Evolutionary conservation across 805 yeast species (phyloP), one percentile per base, ranked within the genome.

Genomic region (Hanseniaspora clermontiae): DNA sequence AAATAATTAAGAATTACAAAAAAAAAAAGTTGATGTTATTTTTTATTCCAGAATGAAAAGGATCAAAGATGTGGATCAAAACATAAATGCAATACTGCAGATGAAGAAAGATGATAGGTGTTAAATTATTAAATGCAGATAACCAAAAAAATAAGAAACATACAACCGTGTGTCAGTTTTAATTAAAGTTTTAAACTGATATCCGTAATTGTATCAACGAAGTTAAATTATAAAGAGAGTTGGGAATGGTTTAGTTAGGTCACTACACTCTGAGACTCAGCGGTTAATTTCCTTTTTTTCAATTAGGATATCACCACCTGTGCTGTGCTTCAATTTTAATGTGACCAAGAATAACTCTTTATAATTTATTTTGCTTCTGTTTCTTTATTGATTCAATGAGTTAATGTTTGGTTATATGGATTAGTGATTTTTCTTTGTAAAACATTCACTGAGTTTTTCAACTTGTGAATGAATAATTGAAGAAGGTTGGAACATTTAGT

Each of bases 261-360:
- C 90, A 87, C 83, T 80, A 85, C 95, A 86, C 91, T 84, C 93
- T 84, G 93, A 89, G 81, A 83, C 83, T 79, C 75, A 74, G 77
- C 80, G 66, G 57, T 10, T 38, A 34, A 36, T 60, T 55, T 59
- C 51, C 61, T 57, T 57, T 31, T 29, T 27, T 24, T 24, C 5
- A 24, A 24, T 24, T 24, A 24, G 27, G 17, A 32, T 46, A 45
- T 60, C 49, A 17, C 48, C 61, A 62, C 61, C 82, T 69, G 72
- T 83, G 80, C 77, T 77, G 77, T 79, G 82, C 78, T 82, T 90
- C 95, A 83, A 85, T 86, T 86, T 56, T 81, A 80, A 84, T 74
- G 89, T 89, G 83, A 87, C 84, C 95, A 73, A 87, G 88, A 84
- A 70, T 17, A 46, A 46, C 31, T 46, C 49, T 46, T 46, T 46